Percentiles rank a stretch among this genome's conserved stretches.
These are phyloP conservation scores for Paracorniculantispora psalliotae DNA, from an alignment of 2,329 filamentous ascomycete genomes.

Conservation along the genomic window DNA sequence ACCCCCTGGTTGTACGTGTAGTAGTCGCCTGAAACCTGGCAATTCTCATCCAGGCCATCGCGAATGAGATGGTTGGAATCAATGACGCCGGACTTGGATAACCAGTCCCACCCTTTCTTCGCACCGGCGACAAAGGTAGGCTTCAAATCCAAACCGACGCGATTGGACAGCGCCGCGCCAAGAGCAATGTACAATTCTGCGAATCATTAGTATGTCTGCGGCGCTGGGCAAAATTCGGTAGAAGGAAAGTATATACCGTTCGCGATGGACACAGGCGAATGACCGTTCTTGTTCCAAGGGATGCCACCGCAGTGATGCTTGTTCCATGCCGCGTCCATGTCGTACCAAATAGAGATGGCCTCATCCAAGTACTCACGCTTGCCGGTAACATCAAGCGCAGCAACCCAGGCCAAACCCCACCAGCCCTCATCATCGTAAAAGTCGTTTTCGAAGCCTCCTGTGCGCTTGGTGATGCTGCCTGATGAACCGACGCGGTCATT, in stretches of 20 bases:
- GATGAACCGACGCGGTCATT: not conserved
- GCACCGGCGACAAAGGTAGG: slow-evolving; percentile 43
- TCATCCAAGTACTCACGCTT: slow-evolving; percentile 43
- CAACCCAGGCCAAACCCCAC: slow-evolving; percentile 57
- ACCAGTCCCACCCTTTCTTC: slow-evolving; percentile 46
- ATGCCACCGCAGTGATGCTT: slow-evolving; percentile 48
- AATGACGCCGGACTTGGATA: slow-evolving; percentile 45
- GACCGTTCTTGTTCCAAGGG: slow-evolving; percentile 51
- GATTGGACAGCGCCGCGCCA: slow-evolving; percentile 49
- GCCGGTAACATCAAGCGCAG: slow-evolving; percentile 46
- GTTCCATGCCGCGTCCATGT: slow-evolving; percentile 45
- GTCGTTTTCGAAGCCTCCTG: not conserved
- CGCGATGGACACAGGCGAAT: slow-evolving; percentile 48
- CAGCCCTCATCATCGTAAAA: slow-evolving; percentile 57
- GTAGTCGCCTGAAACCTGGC: slow-evolving; percentile 27
- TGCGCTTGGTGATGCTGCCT: not conserved
- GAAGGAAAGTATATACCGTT: slow-evolving; percentile 29
- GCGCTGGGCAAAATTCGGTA: not conserved
- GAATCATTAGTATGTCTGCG: not conserved
- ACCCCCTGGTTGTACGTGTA: slow-evolving; percentile 57
- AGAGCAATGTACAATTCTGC: slow-evolving; percentile 48
- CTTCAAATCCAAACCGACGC: slow-evolving; percentile 30
- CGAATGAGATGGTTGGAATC: slow-evolving; percentile 46
- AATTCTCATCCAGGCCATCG: slow-evolving; percentile 43
- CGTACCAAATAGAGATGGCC: slow-evolving; percentile 49